Evolutionary conservation across 331 rosid genomes (phyloP), one percentile per base, ranked within the genome.

Genomic region (Rosa hybrid): DNA sequence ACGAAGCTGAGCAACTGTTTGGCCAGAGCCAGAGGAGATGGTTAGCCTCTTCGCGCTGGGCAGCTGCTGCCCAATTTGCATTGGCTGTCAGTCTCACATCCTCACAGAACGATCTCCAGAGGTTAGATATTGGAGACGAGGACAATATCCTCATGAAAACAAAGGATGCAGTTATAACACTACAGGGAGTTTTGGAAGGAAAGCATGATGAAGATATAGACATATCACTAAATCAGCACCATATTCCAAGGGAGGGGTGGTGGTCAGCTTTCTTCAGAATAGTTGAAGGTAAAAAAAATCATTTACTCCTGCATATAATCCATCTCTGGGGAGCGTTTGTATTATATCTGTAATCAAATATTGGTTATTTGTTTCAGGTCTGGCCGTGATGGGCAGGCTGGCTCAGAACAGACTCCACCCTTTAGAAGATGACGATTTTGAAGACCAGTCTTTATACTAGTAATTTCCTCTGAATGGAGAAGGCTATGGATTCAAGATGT

Each of bases 341-440:
- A 14, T 62, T 16, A 21, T 34, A 20, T 17, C 21, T 6, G 20
- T 59, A 4, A 9, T 44, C 64, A n/a, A n/a, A n/a, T 45, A 50
- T 20, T 41, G 63, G n/a, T 62, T 72, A 78, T 78, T 72, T 68
- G 54, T 64, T 74, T 56, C 90, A 92, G 95, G 98, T 80, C 88
- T 94, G 73, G 94, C 94, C 78, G 83, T 91, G 90, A 89, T 94
- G 95, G 84, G 94, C 84, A 89, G 84, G 87, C 84, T 92, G 64
- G 82, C 90, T 65, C 87, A 84, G 64, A 90, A 80, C 87, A 91
- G 90, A 80, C 81, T 81, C 82, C 87, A 80, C 21, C 86, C 84
- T 13, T 60, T 86, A 69, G 94, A 91, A 71, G 85, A 68, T 53
- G 87, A 68, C 34, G 87, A 83, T 49, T 83, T 83, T 50, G 90